Base-by-base conservation (phyloP, 2,329 filamentous ascomycete species). In the Microsporum ferrugineum region DNA sequence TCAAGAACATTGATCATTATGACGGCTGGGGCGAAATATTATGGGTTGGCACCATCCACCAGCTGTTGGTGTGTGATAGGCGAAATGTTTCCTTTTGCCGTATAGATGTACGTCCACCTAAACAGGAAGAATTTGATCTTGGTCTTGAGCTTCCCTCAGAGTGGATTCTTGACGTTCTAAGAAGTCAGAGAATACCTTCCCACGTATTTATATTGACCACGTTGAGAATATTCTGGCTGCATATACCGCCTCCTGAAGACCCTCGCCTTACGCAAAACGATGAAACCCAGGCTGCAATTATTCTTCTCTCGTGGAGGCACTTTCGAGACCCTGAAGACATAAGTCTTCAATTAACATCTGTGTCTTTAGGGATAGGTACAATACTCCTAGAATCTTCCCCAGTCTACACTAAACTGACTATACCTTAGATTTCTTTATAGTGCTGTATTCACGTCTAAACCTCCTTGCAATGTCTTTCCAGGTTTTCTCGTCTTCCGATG, bases 151-250 rank as follows among this genome's bases (percentile, higher is more conserved):
- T 68, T 53, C 65, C 70, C 41, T 72, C 72, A 4, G 75, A 80
- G 62, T 84, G 82, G 80, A 79, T 85, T 47, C 67, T 86, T 39
- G 81, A 83, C 64, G 66, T 83, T 23, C 74, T 75, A 63, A 68
- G 71, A 59, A 77, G 80, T 63, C 71, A 75, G 8, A 69, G 65
- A 2, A 71, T 76, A 55, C 66, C 69, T 12, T 72, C 75, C 33
- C 74, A 77, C 27, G 68, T 82, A 56, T 81, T 80, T 58, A 71
- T 85, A 38, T 68, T 85, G 55, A 85, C 83, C 0, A 80, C 80
- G 0, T 76, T 74, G 3, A 76, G 75, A 55, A 65, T 86, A 2
- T 69, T 79, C 31, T 73, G 79, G 66, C 67, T 81, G 60, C 71
- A 74, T 60, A 64, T 80, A 17, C 69, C 64, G 5, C 66, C 68